Conservation (phyloP, 2,329 filamentous ascomycete species). For the Paecilomyces dactylethromorphus region DNA sequence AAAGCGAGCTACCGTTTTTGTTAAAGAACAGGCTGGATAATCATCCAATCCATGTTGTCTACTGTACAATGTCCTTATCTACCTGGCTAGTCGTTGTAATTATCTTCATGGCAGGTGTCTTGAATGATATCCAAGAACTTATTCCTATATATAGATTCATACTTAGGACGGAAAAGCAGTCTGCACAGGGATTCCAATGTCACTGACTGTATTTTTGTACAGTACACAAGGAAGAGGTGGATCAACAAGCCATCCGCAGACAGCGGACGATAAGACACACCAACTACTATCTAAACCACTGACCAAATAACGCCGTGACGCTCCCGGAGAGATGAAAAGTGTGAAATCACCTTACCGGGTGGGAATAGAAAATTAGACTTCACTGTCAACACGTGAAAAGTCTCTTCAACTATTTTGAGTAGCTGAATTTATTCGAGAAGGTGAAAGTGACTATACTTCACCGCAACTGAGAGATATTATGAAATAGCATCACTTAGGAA, state of each 20-base stretch:
- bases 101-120: no score
- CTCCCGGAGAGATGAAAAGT: neutral
- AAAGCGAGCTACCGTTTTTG: no score
- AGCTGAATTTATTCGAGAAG: neutral
- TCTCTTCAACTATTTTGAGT: neutral
- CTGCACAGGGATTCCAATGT: neutral
- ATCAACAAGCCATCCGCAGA: neutral
- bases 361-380: neutral
- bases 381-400: neutral
- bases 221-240: slow-evolving; percentile 24
- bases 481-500: neutral
- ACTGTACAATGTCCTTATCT: no score
- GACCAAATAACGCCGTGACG: neutral
- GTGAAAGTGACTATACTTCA: neutral
- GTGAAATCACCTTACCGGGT: neutral
- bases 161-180: neutral
- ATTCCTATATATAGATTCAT: neutral
- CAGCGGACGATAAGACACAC: neutral
- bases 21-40: no score
- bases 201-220: neutral
- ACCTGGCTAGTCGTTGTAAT: no score
- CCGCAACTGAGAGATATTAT: neutral
- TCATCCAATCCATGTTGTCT: no score
- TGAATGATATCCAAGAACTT: no score
- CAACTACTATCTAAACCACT: neutral